Evolutionary conservation across 306 rosid genomes (phyloP).

Genomic region (Cucurbita pepo): DNA sequence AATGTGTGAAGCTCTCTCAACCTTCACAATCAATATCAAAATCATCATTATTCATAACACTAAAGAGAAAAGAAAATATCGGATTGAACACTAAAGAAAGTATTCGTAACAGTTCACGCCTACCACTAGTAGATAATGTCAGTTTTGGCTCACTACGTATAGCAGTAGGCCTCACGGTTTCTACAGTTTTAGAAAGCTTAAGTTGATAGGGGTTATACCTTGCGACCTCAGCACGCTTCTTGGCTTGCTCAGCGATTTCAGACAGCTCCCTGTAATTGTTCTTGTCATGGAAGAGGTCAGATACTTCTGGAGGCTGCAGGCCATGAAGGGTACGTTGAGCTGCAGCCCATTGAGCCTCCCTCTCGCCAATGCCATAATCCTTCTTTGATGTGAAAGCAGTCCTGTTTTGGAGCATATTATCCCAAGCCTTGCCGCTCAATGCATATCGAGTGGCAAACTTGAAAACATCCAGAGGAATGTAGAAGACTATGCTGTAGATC

Average conservation of each 20-base stretch:
- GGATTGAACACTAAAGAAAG: too few relatives aligned
- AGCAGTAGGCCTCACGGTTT: too few relatives aligned
- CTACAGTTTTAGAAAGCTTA: too few relatives aligned
- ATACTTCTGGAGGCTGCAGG: slow-evolving; percentile 47
- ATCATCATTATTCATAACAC: too few relatives aligned
- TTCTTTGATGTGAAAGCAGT: slow-evolving; percentile 69
- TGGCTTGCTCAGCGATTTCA: slow-evolving; percentile 79
- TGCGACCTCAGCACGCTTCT: slow-evolving; percentile 67
- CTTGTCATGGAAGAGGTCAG: slow-evolving; percentile 24
- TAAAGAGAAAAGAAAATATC: too few relatives aligned
- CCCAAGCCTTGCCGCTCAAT: slow-evolving; percentile 81
- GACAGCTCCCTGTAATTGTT: slow-evolving; percentile 44
- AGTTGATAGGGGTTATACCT: slow-evolving; percentile 14
- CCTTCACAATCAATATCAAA: slow-evolving; percentile 11
- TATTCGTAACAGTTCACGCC: too few relatives aligned
- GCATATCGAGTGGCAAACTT: slow-evolving; percentile 55
- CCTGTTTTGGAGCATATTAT: slow-evolving; percentile 46
- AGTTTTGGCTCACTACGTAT: too few relatives aligned
- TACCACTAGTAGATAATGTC: too few relatives aligned
- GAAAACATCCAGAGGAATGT: slow-evolving; percentile 56
- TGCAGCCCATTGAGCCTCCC: slow-evolving; percentile 89
- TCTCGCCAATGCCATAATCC: slow-evolving; percentile 69
- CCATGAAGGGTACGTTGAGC: slow-evolving; percentile 88
- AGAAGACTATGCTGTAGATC: slow-evolving; percentile 58
- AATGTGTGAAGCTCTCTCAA: slow-evolving; percentile 86